Percentiles rank a stretch among this genome's conserved stretches.
phyloP scores from a whole-genome alignment of 805 yeast genomes.

The Candida takata region DNA sequence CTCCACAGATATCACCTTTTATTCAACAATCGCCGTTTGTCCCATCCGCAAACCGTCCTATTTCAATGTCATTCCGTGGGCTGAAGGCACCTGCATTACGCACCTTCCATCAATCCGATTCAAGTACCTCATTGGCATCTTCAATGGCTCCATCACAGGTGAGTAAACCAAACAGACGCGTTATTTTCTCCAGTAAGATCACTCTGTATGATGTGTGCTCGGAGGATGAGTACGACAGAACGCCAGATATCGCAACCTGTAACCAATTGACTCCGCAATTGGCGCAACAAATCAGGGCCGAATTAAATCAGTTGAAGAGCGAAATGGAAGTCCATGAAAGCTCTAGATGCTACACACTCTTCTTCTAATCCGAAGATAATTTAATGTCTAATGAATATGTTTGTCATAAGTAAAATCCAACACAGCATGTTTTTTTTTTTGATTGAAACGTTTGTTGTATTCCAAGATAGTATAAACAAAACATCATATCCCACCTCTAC shows the following conservation, averaged over 20 bases:
- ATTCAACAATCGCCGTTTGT: slow-evolving; percentile 16
- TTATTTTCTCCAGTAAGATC: slow-evolving; percentile 73
- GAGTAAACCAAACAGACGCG: slow-evolving; percentile 20
- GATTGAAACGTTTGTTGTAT: too few relatives aligned
- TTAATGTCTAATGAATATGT: neutral
- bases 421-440: too few relatives aligned
- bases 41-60: slow-evolving; percentile 25
- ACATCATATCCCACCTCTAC: too few relatives aligned
- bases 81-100: slow-evolving; percentile 52
- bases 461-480: too few relatives aligned
- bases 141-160: slow-evolving; percentile 24
- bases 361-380: slow-evolving; percentile 37
- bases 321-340: slow-evolving; percentile 79
- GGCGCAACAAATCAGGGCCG: slow-evolving; percentile 82
- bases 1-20: slow-evolving; percentile 15
- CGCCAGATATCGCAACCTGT: slow-evolving; percentile 89
- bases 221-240: slow-evolving; percentile 82
- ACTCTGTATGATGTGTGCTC: slow-evolving; percentile 80
- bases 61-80: slow-evolving; percentile 54
- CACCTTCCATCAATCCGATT: slow-evolving; percentile 22
- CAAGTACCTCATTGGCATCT: slow-evolving; percentile 20
- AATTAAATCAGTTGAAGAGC: slow-evolving; percentile 69
- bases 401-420: too few relatives aligned
- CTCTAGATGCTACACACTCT: slow-evolving; percentile 79
- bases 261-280: slow-evolving; percentile 80